Conservation (phyloP, 2,329 filamentous ascomycete species). For the Fusarium begoniae region DNA sequence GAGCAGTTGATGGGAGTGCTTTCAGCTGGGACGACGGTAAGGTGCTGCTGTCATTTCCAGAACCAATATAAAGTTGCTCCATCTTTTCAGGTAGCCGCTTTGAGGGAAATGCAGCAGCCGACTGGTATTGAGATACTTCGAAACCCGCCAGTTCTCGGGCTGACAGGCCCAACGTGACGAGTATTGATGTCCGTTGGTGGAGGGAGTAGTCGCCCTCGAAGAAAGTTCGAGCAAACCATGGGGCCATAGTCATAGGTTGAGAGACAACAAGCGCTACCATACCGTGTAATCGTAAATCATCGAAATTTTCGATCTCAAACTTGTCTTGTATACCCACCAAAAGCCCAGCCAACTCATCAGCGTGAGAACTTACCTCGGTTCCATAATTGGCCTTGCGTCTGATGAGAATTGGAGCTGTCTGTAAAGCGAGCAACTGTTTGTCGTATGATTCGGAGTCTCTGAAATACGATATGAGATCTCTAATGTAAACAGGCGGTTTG, state of each 20-base stretch:
- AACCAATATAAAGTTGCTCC: conserved; percentile 72
- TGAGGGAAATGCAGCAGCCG: conserved; percentile 74
- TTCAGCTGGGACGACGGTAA: conserved; percentile 54
- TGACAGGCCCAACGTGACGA: conserved; percentile 82
- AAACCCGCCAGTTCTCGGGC: conserved; percentile 87
- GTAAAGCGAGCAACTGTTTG: conserved; percentile 80
- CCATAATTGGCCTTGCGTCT: conserved; percentile 89
- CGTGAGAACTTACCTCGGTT: conserved; percentile 85
- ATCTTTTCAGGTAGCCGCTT: conserved; percentile 79
- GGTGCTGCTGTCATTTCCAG: conserved; percentile 38
- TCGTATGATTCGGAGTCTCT: conserved; percentile 86
- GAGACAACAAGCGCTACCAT: conserved; percentile 85
- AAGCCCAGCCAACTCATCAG: conserved; percentile 79
- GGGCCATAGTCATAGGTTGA: conserved; percentile 79
- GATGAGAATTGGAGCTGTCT: conserved; percentile 81
- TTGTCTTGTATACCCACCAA: conserved; percentile 86
- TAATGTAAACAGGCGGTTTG: conserved; percentile 87
- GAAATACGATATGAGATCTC: conserved; percentile 82
- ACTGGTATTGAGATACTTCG: conserved; percentile 63
- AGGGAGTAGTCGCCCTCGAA: conserved; percentile 94
- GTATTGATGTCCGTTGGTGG: conserved; percentile 81
- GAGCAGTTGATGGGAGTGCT: conserved; percentile 63
- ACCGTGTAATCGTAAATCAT: conserved; percentile 77
- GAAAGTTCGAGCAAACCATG: conserved; percentile 84
- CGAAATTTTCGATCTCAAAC: conserved; percentile 81